Evolutionary conservation across 805 yeast genomes (phyloP), one percentile per base, ranked within the genome.

Genomic region (Myxozyma vanderwaltii): DNA sequence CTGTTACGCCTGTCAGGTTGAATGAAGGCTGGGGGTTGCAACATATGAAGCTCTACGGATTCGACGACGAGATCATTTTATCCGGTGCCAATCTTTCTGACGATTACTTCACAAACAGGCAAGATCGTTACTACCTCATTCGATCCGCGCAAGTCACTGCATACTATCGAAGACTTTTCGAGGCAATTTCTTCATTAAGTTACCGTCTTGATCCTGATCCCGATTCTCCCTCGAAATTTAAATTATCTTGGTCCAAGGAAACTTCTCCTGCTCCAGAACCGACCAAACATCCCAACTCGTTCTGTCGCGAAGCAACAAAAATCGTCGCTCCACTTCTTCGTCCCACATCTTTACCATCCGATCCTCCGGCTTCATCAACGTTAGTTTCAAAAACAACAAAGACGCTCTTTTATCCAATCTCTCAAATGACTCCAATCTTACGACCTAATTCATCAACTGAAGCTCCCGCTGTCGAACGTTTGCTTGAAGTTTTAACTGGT

Each of bases 1-100:
- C 74, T 7, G 47, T 88, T 45, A 79, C 90, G 2, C 99, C 99
- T 0, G 86, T 81, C 59, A 80, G 99, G 63, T 78, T 92, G 63
- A 91, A 91, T 72, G 99, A 94, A 75, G 91, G 95, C 2, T 78
- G 81, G 67, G 99, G 99, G 0, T 79, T 94, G 52, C 99, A 94
- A 72, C 99, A 94, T 71, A 94, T 94, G 98, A 94, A 94, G 72
- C 80, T 94, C 29, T 94, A 94, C 72, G 99, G 99, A 1, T 85
- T 91, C 68, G 99, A 94, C 72, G 84, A 90, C 68, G 96, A 91
- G 70, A 83, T 94, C 43, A 81, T 94, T 19, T 78, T 94, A 33
- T 82, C 88, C 17, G 99, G 98, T 5, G 99, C 99, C 1, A 94
- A 94, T 69, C 77, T 94, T 49, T 89, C 97, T 0, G 77, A 82